Percentiles rank a stretch among this genome's conserved stretches.
Evolutionary conservation across 768 basidiomycete species (phyloP).

Genomic region (Calocybe indica): DNA sequence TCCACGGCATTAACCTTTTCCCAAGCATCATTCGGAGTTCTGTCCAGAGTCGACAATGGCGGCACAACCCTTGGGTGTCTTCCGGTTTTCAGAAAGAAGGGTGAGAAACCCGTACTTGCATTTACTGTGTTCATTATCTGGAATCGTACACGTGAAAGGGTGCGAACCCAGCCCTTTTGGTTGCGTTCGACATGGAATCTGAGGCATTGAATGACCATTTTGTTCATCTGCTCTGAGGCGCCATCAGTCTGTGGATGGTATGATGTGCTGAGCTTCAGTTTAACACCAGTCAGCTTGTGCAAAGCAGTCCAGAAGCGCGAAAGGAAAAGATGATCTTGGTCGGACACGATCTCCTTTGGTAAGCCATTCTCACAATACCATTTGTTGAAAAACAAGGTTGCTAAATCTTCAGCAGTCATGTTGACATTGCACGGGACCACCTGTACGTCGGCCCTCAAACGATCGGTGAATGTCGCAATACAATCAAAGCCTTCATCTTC

Average conservation of each 20-base stretch:
- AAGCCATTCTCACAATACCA: constrained; percentile 26
- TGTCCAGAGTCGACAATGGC: too few relatives aligned
- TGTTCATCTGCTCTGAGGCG: constrained; percentile 23
- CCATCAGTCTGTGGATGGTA: constrained; percentile 16
- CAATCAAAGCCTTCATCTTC: constrained; percentile 8
- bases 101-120: constrained; percentile 27
- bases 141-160: constrained; percentile 28
- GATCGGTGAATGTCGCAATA: constrained; percentile 14
- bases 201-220: constrained; percentile 23
- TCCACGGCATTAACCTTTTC: too few relatives aligned
- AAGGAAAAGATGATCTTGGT: constrained; percentile 13
- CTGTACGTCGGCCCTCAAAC: constrained; percentile 4
- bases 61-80: constrained; percentile 8
- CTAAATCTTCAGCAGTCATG: constrained; percentile 11
- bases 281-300: constrained; percentile 11
- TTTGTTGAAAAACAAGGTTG: constrained; percentile 13
- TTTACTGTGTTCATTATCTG: constrained; percentile 27
- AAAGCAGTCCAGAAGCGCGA: constrained; percentile 4
- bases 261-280: constrained; percentile 21
- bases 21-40: too few relatives aligned
- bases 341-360: constrained; percentile 15
- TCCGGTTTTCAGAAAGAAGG: constrained; percentile 24
- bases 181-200: constrained; percentile 13
- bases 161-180: constrained; percentile 23
- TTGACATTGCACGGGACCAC: constrained; percentile 7